phyloP scores from a whole-genome alignment of 257 asterid genomes.

The Solanum chmielewskii region DNA sequence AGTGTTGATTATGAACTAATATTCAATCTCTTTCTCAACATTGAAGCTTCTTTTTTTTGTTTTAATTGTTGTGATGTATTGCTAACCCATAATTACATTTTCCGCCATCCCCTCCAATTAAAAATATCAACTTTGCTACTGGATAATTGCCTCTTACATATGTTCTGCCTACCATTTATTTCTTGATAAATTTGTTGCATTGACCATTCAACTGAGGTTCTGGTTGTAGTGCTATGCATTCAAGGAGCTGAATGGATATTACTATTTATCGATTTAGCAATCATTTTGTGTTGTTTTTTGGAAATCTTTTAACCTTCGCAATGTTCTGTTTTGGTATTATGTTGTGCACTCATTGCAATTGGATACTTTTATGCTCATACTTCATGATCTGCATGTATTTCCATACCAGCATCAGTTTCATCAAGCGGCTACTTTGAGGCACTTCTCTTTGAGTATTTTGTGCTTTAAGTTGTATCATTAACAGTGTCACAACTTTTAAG shows the following conservation, averaged over 20 bases:
- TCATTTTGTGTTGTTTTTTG: background rate
- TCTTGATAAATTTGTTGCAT: background rate
- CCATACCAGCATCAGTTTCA: background rate
- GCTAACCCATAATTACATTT: background rate
- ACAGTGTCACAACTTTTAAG: background rate
- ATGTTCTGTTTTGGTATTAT: background rate
- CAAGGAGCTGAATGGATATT: background rate
- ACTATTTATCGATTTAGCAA: background rate
- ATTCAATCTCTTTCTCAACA: background rate
- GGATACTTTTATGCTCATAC: background rate
- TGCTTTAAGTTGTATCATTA: background rate
- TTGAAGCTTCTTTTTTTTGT: background rate
- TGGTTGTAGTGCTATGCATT: background rate
- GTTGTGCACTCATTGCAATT: background rate
- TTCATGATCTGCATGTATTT: background rate
- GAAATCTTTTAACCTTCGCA: background rate
- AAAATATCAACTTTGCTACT: background rate
- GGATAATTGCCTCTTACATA: background rate
- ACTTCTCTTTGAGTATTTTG: background rate
- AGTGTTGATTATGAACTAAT: background rate
- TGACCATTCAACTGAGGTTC: background rate
- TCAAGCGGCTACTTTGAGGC: background rate
- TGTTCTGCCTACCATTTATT: background rate
- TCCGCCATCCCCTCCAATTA: background rate
- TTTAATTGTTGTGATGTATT: background rate